phyloP scores from a whole-genome alignment of 257 asterid genomes.

The Rehmannia glutinosa region DNA sequence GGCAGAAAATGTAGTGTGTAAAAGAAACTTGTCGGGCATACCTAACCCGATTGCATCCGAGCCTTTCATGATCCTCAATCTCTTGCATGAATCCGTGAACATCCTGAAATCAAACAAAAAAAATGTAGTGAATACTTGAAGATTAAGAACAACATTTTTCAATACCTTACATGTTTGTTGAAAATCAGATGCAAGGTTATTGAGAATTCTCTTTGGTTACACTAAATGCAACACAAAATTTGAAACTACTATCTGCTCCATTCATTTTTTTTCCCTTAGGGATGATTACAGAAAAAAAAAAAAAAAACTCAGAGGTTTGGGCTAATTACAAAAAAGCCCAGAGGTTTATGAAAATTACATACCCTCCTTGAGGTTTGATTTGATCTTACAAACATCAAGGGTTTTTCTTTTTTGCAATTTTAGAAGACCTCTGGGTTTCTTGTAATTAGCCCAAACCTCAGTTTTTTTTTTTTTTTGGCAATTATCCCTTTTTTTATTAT shows the following conservation, averaged over 20 bases:
- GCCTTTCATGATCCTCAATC: slow-evolving; percentile 87
- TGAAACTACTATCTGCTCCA: neutral
- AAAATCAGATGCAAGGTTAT: neutral
- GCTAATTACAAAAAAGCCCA: too few species aligned
- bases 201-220: neutral
- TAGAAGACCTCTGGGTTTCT: too few species aligned
- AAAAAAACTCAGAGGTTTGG: too few species aligned
- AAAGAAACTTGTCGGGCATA: slow-evolving; percentile 14
- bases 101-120: slow-evolving; percentile 44
- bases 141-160: neutral
- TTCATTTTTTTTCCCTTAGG: too few species aligned
- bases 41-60: slow-evolving; percentile 87
- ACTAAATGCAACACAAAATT: neutral
- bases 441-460: too few species aligned
- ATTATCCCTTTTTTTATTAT: too few species aligned
- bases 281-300: too few species aligned
- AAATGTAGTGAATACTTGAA: neutral
- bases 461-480: too few species aligned
- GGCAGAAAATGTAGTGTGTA: neutral
- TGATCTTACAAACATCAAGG: too few species aligned
- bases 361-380: too few species aligned
- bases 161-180: neutral
- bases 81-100: slow-evolving; percentile 79
- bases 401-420: too few species aligned
- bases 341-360: too few species aligned